Evolutionary conservation across 441 rosid species (phyloP), one percentile per base, ranked within the genome.

Genomic region (Gossypium laxum): DNA sequence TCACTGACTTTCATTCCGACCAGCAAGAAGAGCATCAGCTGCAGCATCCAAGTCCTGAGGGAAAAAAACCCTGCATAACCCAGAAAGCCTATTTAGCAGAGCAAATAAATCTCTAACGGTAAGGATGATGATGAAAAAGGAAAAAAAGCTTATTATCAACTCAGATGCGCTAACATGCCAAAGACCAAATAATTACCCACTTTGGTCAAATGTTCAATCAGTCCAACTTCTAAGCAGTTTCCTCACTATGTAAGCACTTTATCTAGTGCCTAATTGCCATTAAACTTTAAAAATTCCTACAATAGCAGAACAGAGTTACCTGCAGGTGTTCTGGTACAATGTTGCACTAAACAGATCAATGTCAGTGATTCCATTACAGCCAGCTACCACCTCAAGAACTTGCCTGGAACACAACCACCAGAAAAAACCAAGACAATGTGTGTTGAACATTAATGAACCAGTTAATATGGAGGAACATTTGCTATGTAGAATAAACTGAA

Each of bases 341-440:
- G 87, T 88, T 74, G 74, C 76, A 84, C 96, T 78, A 72, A 89
- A 73, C 72, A 87, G 89, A 74, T 82, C 80, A 19, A 85, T 51
- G 74, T 88, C 92, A 24, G 22, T 81, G 65, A 91, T 75, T 72
- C 96, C 93, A 83, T 90, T 91, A 58, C 87, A 88, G 68, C 97
- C 97, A 70, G 94, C 91, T 79, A 93, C 86, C 34, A 90, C 93
- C 82, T 91, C 98, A 66, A 91, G 91, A 75, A 93, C 96, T 88
- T 93, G 97, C 76, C 98, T 93, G 86, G 34, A 82, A 6, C 41
- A 3, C 54, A 0, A 51, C 17, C 54, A 1, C 19, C n/a, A 11
- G 2, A 64, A 21, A 43, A 1, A 19, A 19, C 0, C 15, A 60
- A 60, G 45, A 28, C 1, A 14, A 30, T 17, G 38, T 59, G 17